Conservation (phyloP, 352 stramenopile species). For the Phytophthora pistaciae region DNA sequence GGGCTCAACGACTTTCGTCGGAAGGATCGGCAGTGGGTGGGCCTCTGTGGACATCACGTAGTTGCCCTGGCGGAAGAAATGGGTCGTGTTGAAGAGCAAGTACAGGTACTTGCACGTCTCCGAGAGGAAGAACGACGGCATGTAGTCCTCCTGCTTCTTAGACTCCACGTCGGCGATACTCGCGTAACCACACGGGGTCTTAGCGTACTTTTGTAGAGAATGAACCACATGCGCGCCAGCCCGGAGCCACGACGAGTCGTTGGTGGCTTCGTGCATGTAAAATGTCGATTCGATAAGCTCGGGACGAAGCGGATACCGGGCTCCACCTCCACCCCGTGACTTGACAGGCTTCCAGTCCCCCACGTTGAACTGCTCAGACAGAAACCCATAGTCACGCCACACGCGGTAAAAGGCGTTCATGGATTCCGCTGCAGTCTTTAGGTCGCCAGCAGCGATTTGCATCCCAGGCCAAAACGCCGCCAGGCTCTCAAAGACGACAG, state of each 20-base stretch:
- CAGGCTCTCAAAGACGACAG: constrained; percentile 88
- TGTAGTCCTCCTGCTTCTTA: constrained; percentile 94
- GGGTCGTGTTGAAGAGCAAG: constrained; percentile 94
- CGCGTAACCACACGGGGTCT: constrained; percentile 94
- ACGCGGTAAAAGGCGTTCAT: constrained; percentile 97
- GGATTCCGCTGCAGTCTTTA: constrained; percentile 80
- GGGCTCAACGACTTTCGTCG: constrained; percentile 51
- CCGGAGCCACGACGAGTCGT: constrained; percentile 83
- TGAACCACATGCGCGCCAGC: constrained; percentile 84
- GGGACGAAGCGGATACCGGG: constrained; percentile 95
- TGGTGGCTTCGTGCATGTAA: constrained; percentile 94
- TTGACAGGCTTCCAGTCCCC: constrained; percentile 76
- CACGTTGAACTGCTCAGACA: constrained; percentile 97
- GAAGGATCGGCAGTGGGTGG: constrained; percentile 92
- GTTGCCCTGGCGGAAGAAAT: constrained; percentile 88
- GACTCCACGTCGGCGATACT: constrained; percentile 89
- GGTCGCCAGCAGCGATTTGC: constrained; percentile 94
- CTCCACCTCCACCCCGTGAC: constrained; percentile 39
- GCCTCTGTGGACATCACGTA: constrained; percentile 98
- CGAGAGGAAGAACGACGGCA: constrained; percentile 99
- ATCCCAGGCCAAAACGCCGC: constrained; percentile 98
- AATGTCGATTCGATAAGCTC: constrained; percentile 98
- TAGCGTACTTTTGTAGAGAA: constrained; percentile 92
- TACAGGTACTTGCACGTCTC: constrained; percentile 99
- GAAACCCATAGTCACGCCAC: constrained; percentile 95